Conservation (phyloP, 2,329 filamentous ascomycete genomes). For the Hypoxylon sp. region DNA sequence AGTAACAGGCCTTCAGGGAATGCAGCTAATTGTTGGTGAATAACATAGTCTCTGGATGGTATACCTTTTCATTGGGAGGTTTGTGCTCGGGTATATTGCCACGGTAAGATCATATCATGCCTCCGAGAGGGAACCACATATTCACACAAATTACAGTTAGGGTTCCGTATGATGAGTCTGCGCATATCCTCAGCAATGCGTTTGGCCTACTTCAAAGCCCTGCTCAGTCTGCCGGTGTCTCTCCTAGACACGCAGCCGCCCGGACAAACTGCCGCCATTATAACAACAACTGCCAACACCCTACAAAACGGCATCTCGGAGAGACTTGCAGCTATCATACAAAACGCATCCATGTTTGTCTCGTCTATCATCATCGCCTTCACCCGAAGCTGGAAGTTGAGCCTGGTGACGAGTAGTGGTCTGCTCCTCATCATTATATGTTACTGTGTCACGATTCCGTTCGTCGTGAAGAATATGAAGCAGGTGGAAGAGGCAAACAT, state of each 20-base stretch:
- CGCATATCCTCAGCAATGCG: conserved; percentile 67
- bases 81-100: conserved; percentile 67
- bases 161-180: conserved; percentile 67
- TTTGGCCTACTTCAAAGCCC: conserved; percentile 68
- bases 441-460: conserved; percentile 60
- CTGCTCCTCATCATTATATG: conserved; percentile 63
- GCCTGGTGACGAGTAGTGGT: conserved; percentile 65
- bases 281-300: conserved; percentile 68
- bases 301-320: conserved; percentile 71
- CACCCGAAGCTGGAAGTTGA: conserved; percentile 64
- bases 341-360: conserved; percentile 61
- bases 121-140: not conserved
- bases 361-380: conserved; percentile 64
- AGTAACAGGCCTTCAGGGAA: not conserved
- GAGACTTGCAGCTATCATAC: conserved; percentile 65
- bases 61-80: conserved; percentile 73
- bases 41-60: conserved; percentile 69
- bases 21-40: not conserved
- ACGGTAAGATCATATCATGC: conserved; percentile 51
- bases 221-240: conserved; percentile 71
- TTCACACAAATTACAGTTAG: conserved; percentile 51
- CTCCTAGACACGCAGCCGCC: conserved; percentile 71
- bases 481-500: conserved; percentile 62
- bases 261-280: conserved; percentile 67
- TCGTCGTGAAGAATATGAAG: conserved; percentile 62